Evolutionary conservation across 306 rosid genomes (phyloP).

Genomic region (Vigna trinervia): DNA sequence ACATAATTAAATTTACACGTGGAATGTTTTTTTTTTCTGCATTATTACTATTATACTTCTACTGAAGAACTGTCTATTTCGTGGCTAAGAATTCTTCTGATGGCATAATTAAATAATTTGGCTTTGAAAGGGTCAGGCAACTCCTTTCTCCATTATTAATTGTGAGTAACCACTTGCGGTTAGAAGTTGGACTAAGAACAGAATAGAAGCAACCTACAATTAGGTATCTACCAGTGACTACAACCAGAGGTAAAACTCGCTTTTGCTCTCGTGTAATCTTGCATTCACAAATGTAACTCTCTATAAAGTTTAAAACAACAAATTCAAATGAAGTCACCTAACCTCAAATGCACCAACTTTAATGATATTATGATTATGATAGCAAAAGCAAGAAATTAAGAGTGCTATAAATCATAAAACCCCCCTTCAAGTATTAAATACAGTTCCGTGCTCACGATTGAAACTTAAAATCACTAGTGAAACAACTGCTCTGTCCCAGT

Average conservation of each 20-base stretch:
- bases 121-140: constrained; percentile 25
- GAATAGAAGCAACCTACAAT: constrained; percentile 34
- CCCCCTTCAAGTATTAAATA: too few species aligned
- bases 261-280: too few species aligned
- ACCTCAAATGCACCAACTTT: neutral
- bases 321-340: neutral
- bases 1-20: neutral
- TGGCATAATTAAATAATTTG: constrained; percentile 11
- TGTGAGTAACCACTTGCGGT: constrained; percentile 4
- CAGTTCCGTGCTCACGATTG: too few species aligned
- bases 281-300: neutral
- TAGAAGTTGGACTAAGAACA: constrained; percentile 30
- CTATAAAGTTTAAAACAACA: neutral
- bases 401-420: too few species aligned
- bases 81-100: constrained; percentile 23
- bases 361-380: too few species aligned
- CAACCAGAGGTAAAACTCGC: neutral
- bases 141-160: constrained; percentile 30
- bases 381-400: neutral
- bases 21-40: neutral
- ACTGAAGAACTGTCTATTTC: neutral
- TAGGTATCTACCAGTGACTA: neutral
- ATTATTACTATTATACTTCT: constrained; percentile 1
- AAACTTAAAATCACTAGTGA: too few species aligned
- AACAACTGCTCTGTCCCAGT: too few species aligned